A percentile compares a stretch with the other conserved stretches of the same genome.
These are phyloP conservation scores for Zelonia costaricensis DNA, from an alignment of 208 protist species.

Conservation along the genomic window DNA sequence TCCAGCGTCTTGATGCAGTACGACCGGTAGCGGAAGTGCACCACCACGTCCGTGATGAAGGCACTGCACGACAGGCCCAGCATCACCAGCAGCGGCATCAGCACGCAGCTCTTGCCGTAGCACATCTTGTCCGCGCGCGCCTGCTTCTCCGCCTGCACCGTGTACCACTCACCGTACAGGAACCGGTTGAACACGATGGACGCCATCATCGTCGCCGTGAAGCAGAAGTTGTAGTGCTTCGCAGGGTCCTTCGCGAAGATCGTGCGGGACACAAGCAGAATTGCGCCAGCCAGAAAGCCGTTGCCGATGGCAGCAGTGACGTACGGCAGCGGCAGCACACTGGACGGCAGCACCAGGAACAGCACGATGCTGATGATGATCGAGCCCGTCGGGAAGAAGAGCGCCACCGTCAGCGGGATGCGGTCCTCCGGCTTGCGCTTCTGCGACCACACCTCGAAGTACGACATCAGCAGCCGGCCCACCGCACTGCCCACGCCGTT, in stretches of 20 bases:
- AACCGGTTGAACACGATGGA: slow-evolving; percentile 59
- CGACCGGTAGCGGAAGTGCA: slow-evolving; percentile 40
- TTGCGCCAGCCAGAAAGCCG: slow-evolving; percentile 44
- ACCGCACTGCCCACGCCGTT: slow-evolving; percentile 59
- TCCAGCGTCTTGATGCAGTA: slow-evolving; percentile 41
- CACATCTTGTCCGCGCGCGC: slow-evolving; percentile 21
- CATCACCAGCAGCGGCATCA: slow-evolving; percentile 50
- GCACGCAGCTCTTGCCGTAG: slow-evolving; percentile 44
- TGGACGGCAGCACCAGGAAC: slow-evolving; percentile 34
- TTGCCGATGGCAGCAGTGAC: slow-evolving; percentile 53
- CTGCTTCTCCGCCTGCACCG: slow-evolving; percentile 55
- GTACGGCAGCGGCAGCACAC: slow-evolving; percentile 54
- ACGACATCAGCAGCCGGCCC: slow-evolving; percentile 52
- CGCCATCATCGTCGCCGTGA: slow-evolving; percentile 32
- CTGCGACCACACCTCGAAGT: slow-evolving; percentile 54
- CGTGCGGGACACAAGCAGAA: slow-evolving; percentile 57
- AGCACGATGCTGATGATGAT: slow-evolving; percentile 49
- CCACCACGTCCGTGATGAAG: slow-evolving; percentile 29
- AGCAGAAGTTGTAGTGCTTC: slow-evolving; percentile 77
- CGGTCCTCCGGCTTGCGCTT: slow-evolving; percentile 48
- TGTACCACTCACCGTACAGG: slow-evolving; percentile 77
- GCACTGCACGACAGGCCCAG: slow-evolving; percentile 26
- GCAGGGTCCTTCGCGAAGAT: slow-evolving; percentile 68
- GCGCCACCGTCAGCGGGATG: slow-evolving; percentile 52
- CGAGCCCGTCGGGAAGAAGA: slow-evolving; percentile 41